Evolutionary conservation across 768 basidiomycete genomes (phyloP).

Genomic region (Russula sp.): DNA sequence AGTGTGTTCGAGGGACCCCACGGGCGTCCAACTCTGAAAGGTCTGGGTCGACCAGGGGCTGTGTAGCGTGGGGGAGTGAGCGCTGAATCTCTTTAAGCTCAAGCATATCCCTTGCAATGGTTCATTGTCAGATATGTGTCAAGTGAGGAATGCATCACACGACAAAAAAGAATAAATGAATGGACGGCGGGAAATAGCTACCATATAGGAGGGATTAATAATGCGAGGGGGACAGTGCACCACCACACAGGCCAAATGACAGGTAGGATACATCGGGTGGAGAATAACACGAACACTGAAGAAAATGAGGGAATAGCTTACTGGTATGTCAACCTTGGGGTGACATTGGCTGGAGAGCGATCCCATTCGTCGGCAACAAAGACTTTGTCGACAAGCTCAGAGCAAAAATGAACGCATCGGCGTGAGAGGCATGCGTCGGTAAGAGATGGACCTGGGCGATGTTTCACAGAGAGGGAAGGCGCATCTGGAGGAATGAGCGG

Average conservation of each 20-base stretch:
- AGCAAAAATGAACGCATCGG: conserved; percentile 62
- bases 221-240: too few species aligned
- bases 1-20: conserved; percentile 20
- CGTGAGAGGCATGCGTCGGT: conserved; percentile 23
- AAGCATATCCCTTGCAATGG: conserved; percentile 22
- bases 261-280: background rate
- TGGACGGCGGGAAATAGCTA: background rate
- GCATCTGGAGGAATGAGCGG: conserved; percentile 13
- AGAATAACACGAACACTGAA: background rate
- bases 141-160: background rate
- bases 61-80: conserved; percentile 23
- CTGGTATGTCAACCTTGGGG: conserved; percentile 59
- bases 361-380: conserved; percentile 75
- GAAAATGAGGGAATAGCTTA: conserved; percentile 36
- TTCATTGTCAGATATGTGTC: conserved; percentile 5
- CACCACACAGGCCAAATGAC: background rate
- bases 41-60: conserved; percentile 19
- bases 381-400: conserved; percentile 50
- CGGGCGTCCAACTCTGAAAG: conserved; percentile 12
- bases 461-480: conserved; percentile 10
- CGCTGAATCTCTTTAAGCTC: conserved; percentile 25
- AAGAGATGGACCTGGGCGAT: background rate
- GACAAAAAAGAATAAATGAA: background rate
- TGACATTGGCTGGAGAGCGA: conserved; percentile 62
- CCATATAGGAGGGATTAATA: too few species aligned